phyloP scores from a whole-genome alignment of 2,329 filamentous ascomycete species.

The Fusarium praegraminearum region DNA sequence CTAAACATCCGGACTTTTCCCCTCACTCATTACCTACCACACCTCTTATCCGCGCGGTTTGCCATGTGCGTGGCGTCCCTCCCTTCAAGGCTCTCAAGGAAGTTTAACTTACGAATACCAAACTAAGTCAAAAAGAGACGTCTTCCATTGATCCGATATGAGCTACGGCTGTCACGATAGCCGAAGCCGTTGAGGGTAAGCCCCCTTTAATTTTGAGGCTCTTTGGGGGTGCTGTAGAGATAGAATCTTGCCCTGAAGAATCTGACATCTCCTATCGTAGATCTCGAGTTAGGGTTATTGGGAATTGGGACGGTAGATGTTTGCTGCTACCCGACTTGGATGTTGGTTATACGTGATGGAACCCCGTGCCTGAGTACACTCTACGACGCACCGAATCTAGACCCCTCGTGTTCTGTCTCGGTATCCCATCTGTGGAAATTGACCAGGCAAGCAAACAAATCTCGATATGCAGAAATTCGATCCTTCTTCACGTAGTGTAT shows the following conservation, averaged over 20 bases:
- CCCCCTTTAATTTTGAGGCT: constrained; percentile 28
- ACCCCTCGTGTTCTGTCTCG: neutral
- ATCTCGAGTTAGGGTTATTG: neutral
- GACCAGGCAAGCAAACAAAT: neutral
- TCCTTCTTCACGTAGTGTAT: constrained; percentile 16
- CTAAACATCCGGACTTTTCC: constrained; percentile 4
- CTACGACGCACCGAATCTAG: constrained; percentile 4
- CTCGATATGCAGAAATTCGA: constrained; percentile 20
- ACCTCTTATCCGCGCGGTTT: constrained; percentile 37
- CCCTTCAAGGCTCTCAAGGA: neutral
- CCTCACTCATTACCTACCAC: constrained; percentile 8
- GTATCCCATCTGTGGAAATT: neutral
- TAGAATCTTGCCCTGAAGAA: neutral
- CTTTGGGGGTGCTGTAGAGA: constrained; percentile 1
- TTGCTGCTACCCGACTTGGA: constrained; percentile 17
- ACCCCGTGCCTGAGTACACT: constrained; percentile 15
- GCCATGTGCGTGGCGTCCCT: constrained; percentile 47
- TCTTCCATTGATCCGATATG: constrained; percentile 43
- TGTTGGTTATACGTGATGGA: constrained; percentile 14
- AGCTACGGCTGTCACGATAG: constrained; percentile 46
- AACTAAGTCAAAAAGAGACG: constrained; percentile 42
- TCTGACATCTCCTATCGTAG: constrained; percentile 4
- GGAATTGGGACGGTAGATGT: neutral
- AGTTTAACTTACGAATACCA: constrained; percentile 2
- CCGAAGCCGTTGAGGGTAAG: constrained; percentile 43